Evolutionary conservation across 2,329 filamentous ascomycete species (phyloP), one percentile per base, ranked within the genome.

Genomic region (Ceratocystis destructans): DNA sequence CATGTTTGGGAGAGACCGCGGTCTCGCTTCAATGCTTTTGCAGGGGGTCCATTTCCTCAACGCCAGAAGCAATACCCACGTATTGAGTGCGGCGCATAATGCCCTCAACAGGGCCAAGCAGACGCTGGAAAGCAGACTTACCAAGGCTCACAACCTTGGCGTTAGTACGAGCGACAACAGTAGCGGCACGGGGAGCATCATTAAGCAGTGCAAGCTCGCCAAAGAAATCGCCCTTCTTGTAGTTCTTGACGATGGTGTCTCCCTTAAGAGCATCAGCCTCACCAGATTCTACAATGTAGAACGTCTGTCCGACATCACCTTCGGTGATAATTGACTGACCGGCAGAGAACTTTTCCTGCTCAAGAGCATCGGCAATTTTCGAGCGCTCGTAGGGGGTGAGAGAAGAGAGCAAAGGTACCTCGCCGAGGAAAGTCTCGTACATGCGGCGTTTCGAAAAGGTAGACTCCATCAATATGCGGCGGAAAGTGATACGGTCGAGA

Each of bases 391-490:
- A 97, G 0, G 89, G 83, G 57, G 92, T 96, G 66, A 99, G 82
- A 25, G 85, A 87, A 2, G 87, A 82, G 31, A 99, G 83, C 37
- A 97, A 81, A 0, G 90, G 90, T 1, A 97, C 94, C 74, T 96
- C 91, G 74, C 96, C 92, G 25, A 99, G 81, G 80, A 99, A 97
- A 71, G 86, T 90, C 77, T 99, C 94, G 77, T 97, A 97, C 87
- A 97, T 93, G 72, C 93, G 89, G 71, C 94, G 87, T 66, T 93
- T 89, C 72, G 95, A 90, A 79, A 96, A 97, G 2, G 94, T 96
- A 48, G 90, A 95, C 77, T 97, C 93, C 92, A 99, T 96, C 69
- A 99, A 82, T 70, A 99, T 97, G 69, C 94, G 89, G 71, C 94
- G 90, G 82, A 99, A 99, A 8, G 94, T 99, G 69, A 96, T 83